Evolutionary conservation across 129 eudicot genomes (phyloP).

Genomic region (Deinandra increscens): DNA sequence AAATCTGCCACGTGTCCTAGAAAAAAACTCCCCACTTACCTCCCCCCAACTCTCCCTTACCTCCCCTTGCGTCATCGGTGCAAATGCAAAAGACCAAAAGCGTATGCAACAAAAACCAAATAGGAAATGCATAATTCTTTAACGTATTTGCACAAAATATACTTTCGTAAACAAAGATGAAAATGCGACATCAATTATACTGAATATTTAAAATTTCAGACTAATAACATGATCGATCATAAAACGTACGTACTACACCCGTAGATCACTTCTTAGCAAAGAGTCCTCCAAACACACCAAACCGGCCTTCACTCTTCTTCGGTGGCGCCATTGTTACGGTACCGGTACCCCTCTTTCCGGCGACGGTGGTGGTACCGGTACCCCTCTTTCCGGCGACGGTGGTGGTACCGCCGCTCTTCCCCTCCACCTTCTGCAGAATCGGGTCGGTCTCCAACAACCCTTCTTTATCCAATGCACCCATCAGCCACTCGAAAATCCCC

Average conservation of each 20-base stretch:
- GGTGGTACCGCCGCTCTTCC: slow-evolving; percentile 34
- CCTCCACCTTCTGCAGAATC: slow-evolving; percentile 50
- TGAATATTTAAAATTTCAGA: slow-evolving; percentile 21
- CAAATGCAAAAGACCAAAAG: too few relatives aligned
- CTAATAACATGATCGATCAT: slow-evolving; percentile 24
- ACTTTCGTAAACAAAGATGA: slow-evolving; percentile 25
- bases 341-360: too few relatives aligned
- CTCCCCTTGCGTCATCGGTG: too few relatives aligned
- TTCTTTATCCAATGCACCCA: slow-evolving; percentile 32
- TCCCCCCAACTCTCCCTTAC: too few relatives aligned
- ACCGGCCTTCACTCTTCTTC: slow-evolving; percentile 37
- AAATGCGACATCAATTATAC: slow-evolving; percentile 30
- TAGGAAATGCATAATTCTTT: slow-evolving; percentile 31
- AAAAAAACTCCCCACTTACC: too few relatives aligned
- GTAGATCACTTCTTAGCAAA: slow-evolving; percentile 44
- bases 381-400: slow-evolving; percentile 19
- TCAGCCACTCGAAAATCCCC: slow-evolving; percentile 44
- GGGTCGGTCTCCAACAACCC: slow-evolving; percentile 49
- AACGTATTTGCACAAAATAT: slow-evolving; percentile 34
- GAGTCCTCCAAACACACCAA: slow-evolving; percentile 40
- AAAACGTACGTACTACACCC: too few relatives aligned
- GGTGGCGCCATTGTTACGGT: slow-evolving; percentile 23
- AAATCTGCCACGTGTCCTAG: too few relatives aligned
- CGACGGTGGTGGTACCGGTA: too few relatives aligned
- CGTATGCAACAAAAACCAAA: slow-evolving; percentile 10